Percentiles rank a stretch among this genome's conserved stretches.
These are phyloP conservation scores for Trichoderma simmonsii DNA, from an alignment of 2,329 filamentous ascomycete species.

Conservation along the genomic window DNA sequence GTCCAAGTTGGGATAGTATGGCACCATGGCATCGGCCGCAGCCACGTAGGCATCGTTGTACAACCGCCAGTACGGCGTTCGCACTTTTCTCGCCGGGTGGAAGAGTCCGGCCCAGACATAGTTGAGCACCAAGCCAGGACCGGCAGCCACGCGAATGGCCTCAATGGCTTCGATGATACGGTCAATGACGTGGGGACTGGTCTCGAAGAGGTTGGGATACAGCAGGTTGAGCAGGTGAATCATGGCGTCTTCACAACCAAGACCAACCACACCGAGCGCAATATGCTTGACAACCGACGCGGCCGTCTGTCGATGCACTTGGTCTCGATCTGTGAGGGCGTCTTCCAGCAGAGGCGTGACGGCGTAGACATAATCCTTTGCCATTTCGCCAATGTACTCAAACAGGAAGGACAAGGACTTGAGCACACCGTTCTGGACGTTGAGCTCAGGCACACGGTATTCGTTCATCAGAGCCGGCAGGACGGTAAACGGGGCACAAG, in stretches of 20 bases:
- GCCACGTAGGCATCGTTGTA: conserved; percentile 98
- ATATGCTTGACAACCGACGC: conserved; percentile 98
- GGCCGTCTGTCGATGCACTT: conserved; percentile 95
- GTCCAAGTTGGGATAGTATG: conserved; percentile 86
- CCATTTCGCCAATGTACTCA: conserved; percentile 99
- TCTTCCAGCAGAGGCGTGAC: conserved; percentile 95
- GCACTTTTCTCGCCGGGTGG: conserved; percentile 92
- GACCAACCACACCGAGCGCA: conserved; percentile 91
- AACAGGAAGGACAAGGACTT: conserved; percentile 97
- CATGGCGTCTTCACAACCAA: conserved; percentile 98
- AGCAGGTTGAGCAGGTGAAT: conserved; percentile 93
- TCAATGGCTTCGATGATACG: conserved; percentile 97
- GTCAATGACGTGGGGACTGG: conserved; percentile 96
- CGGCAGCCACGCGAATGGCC: conserved; percentile 88
- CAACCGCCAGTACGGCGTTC: conserved; percentile 90
- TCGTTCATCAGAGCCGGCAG: conserved; percentile 99
- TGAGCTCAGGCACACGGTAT: conserved; percentile 95
- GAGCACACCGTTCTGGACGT: conserved; percentile 97
- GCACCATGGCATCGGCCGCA: conserved; percentile 89
- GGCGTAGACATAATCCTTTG: conserved; percentile 98
- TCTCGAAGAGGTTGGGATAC: conserved; percentile 97
- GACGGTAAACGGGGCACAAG: conserved; percentile 96
- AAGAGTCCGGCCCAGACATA: conserved; percentile 98
- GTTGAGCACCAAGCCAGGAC: conserved; percentile 90
- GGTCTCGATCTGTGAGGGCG: conserved; percentile 94